Evolutionary conservation across 2,329 filamentous ascomycete genomes (phyloP), one percentile per base, ranked within the genome.

Genomic region (Fusarium sp.): DNA sequence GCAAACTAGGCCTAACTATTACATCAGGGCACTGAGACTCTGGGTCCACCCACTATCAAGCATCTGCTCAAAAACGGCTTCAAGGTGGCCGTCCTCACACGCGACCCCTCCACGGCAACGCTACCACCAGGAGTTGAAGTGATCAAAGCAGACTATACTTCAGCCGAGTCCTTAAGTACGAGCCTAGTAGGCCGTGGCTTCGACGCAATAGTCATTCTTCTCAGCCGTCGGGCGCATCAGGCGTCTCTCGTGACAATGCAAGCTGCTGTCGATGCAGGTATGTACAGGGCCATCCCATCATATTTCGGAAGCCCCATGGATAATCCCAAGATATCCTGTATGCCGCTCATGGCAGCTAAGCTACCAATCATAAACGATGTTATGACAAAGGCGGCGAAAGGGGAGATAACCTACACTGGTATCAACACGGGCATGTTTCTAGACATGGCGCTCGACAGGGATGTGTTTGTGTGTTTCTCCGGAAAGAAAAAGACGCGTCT

Each of bases 371-470:
- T 61, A 3, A 71, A 35, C 2, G 67, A 71, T 2, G 42, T 67
- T 0, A 5, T 38, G 2, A 11, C 10, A 2, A 71, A 71, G n/a
- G 67, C 57, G 0, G 3, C 59, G 1, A 63, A 47, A 3, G 42
- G 42, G 3, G 35, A 42, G 3, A 71, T 71, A 1, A 67, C 63
- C 0, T 71, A 71, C 1, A 67, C 67, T 0, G 69, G 45, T 1
- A 71, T 71, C 4, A 67, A 71, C 0, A 71, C 67, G 0, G 67
- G 69, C 1, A 71, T 71, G 52, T 71, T 71, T 8, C n/a, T 71
- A 0, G 62, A 71, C 1, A 71, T 57, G 57, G 50, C 66, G 0
- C 69, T 71, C 2, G 67, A 71, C 10, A 31, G 45, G 5, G 63
- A 71, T 3, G 37, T 62, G 0, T 71, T 71, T 4, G 57, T 71